Evolutionary conservation across 2,329 filamentous ascomycete genomes (phyloP).

Genomic region (Clonostachys rosea): DNA sequence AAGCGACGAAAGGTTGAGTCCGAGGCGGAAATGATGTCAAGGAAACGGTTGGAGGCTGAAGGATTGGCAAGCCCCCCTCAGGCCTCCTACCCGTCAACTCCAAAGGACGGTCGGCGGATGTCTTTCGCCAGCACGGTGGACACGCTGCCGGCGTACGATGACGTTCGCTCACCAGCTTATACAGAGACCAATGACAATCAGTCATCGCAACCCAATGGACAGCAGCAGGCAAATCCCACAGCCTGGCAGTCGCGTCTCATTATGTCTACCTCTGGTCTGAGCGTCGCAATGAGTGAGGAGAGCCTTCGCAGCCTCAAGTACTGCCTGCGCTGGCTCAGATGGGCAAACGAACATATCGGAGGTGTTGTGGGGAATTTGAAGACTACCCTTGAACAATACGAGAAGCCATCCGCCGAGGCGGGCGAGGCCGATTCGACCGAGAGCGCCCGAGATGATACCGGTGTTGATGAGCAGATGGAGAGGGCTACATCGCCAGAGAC

Average conservation of each 20-base stretch:
- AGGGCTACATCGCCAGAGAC: constrained; percentile 15
- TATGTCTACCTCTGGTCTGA: constrained; percentile 85
- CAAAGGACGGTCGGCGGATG: constrained; percentile 38
- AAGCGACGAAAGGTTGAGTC: constrained; percentile 56
- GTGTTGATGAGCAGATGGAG: constrained; percentile 2
- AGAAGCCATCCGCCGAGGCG: constrained; percentile 9
- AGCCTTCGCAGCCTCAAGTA: constrained; percentile 81
- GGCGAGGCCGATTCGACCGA: constrained; percentile 2
- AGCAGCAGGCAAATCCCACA: constrained; percentile 17
- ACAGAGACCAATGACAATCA: constrained; percentile 47
- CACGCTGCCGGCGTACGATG: constrained; percentile 78
- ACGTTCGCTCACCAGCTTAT: constrained; percentile 70
- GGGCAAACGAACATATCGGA: constrained; percentile 77
- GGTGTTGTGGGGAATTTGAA: constrained; percentile 72
- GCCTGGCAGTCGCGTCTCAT: constrained; percentile 80
- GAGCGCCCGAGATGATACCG: constrained; percentile 1
- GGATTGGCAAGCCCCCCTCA: constrained; percentile 4
- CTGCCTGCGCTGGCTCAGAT: constrained; percentile 74
- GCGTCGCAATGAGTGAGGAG: constrained; percentile 86
- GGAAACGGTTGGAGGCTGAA: constrained; percentile 18
- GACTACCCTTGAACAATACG: constrained; percentile 71
- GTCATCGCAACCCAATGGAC: constrained; percentile 11
- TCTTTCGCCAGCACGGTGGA: constrained; percentile 68
- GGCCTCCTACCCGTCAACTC: constrained; percentile 18
- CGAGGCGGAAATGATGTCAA: constrained; percentile 24